These are phyloP conservation scores for Leptomonas pyrrhocoris DNA, from an alignment of 208 protist genomes.

Conservation along the genomic window DNA sequence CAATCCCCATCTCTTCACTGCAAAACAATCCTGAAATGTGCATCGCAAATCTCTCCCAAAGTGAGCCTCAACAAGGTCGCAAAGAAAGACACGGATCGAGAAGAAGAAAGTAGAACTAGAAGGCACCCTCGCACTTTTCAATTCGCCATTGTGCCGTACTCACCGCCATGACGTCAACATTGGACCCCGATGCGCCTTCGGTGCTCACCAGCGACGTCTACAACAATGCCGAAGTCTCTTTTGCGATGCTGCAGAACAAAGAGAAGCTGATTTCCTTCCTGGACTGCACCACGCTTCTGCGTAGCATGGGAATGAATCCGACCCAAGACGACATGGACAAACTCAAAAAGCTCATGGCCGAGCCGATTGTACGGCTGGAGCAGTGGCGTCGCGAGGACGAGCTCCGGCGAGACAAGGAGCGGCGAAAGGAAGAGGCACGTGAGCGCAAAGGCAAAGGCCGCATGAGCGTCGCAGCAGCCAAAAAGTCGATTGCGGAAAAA, in stretches of 20 bases:
- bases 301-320: conserved; percentile 92
- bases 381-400: conserved; percentile 89
- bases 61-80: too few species aligned
- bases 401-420: conserved; percentile 78
- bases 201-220: conserved; percentile 91
- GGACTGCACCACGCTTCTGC: conserved; percentile 89
- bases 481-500: conserved; percentile 54
- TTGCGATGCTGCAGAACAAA: conserved; percentile 85
- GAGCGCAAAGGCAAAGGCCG: conserved; percentile 47
- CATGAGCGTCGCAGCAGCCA: conserved; percentile 13
- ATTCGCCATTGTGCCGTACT: background rate
- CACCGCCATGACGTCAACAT: background rate
- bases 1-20: too few species aligned
- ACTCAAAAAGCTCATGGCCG: conserved; percentile 73
- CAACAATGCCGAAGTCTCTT: conserved; percentile 83
- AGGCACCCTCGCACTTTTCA: too few species aligned
- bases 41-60: too few species aligned
- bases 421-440: conserved; percentile 70
- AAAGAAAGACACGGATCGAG: too few species aligned
- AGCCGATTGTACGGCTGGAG: conserved; percentile 77
- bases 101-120: too few species aligned
- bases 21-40: too few species aligned
- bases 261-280: conserved; percentile 90
- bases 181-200: conserved; percentile 43
- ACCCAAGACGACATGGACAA: conserved; percentile 83